A percentile compares a stretch with the other conserved stretches of the same genome.
Conservation (phyloP, 441 rosid species). For the Pelargonium citronellum region DNA sequence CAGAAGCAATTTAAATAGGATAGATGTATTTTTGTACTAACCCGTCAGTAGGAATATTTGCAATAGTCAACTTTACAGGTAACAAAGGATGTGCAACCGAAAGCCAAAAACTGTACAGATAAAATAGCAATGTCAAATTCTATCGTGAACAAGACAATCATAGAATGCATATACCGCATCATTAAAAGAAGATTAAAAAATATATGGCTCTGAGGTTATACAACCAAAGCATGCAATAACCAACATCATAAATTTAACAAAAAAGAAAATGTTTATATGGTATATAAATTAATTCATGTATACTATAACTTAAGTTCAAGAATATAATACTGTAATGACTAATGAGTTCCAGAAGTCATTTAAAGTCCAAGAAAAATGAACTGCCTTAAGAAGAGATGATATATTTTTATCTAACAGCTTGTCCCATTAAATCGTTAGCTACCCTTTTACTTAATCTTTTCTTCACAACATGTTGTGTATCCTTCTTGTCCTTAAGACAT, state of each 20-base stretch:
- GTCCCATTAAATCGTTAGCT: too few relatives aligned
- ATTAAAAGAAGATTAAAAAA: conserved; percentile 7
- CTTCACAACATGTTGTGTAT: too few relatives aligned
- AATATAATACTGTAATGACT: neutral
- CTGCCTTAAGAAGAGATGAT: too few relatives aligned
- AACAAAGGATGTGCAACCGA: conserved; percentile 54
- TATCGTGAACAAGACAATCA: neutral
- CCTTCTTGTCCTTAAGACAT: too few relatives aligned
- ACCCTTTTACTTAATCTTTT: too few relatives aligned
- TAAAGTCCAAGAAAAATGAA: too few relatives aligned
- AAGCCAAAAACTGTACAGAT: conserved; percentile 61
- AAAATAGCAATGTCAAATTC: conserved; percentile 13
- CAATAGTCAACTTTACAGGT: conserved; percentile 60
- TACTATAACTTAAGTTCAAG: neutral
- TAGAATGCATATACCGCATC: conserved; percentile 1
- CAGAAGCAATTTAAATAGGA: neutral
- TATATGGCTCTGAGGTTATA: neutral
- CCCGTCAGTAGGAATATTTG: conserved; percentile 71
- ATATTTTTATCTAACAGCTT: too few relatives aligned
- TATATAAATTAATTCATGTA: neutral
- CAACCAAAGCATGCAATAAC: too few relatives aligned
- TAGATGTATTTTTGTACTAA: conserved; percentile 30
- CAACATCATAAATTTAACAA: conserved; percentile 5
- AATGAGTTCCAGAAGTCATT: too few relatives aligned
- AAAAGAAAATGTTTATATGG: conserved; percentile 1